phyloP scores from a whole-genome alignment of 1,284 basidiomycete species.

The Tetrapyrgos nigripes region DNA sequence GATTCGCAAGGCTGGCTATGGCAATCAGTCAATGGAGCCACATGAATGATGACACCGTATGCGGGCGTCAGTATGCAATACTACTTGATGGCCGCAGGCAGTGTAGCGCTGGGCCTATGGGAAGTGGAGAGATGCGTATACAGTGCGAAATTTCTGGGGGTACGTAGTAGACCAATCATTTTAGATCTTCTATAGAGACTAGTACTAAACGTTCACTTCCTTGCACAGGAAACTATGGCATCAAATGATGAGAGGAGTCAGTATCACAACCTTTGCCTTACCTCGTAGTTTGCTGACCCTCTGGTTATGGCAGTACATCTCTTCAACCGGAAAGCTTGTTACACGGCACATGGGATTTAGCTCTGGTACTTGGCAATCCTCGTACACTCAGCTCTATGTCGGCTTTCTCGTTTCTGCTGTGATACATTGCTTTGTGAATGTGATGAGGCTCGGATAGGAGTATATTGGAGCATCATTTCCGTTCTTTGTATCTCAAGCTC shows the following conservation, averaged over 20 bases:
- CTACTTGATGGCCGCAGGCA: constrained; percentile 20
- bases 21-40: constrained; percentile 18
- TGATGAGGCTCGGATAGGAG: constrained; percentile 20
- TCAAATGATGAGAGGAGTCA: constrained; percentile 31
- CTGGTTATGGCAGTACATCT: too few species aligned
- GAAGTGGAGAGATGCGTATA: constrained; percentile 38
- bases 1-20: constrained; percentile 21
- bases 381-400: constrained; percentile 18
- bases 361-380: constrained; percentile 17
- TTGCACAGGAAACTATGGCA: constrained; percentile 37
- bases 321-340: constrained; percentile 25
- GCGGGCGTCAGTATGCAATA: constrained; percentile 29
- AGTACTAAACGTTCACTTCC: not conserved
- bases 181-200: not conserved
- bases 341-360: constrained; percentile 19
- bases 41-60: too few species aligned
- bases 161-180: constrained; percentile 26
- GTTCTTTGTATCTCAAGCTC: constrained; percentile 25
- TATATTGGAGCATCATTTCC: constrained; percentile 18
- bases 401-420: constrained; percentile 26
- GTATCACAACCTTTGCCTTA: not conserved
- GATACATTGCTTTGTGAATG: constrained; percentile 23
- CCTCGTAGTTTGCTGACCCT: constrained; percentile 20
- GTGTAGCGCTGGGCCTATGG: constrained; percentile 36
- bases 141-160: constrained; percentile 44